phyloP scores from a whole-genome alignment of 2,329 filamentous ascomycete genomes.

The Emmonsiellopsis sp. region DNA sequence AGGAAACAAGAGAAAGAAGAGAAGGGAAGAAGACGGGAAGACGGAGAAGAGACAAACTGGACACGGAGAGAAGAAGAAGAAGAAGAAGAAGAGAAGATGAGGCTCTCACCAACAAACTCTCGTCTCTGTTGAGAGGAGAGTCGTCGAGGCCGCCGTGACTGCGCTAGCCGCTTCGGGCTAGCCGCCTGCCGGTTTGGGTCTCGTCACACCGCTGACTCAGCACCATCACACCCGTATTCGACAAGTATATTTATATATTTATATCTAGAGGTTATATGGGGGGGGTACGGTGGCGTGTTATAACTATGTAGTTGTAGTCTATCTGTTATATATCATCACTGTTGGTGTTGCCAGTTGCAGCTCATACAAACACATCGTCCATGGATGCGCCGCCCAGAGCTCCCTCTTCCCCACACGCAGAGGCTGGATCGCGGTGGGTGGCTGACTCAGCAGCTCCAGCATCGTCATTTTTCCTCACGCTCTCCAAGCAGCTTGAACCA shows the following conservation, averaged over 20 bases:
- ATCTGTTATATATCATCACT: too few relatives aligned
- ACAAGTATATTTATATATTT: too few relatives aligned
- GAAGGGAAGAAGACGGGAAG: neutral
- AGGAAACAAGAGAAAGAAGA: neutral
- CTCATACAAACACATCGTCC: too few relatives aligned
- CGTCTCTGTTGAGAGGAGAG: too few relatives aligned
- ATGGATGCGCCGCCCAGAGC: too few relatives aligned
- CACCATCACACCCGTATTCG: neutral
- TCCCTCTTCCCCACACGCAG: too few relatives aligned
- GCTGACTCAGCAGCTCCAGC: neutral
- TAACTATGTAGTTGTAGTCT: too few relatives aligned
- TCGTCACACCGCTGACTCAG: neutral
- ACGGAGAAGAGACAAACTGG: conserved; percentile 9
- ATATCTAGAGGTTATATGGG: too few relatives aligned
- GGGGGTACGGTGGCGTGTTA: too few relatives aligned
- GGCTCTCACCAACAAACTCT: neutral
- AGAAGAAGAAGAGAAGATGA: conserved; percentile 2
- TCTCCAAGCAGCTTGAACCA: too few relatives aligned
- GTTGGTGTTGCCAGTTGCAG: too few relatives aligned
- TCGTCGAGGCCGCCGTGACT: neutral
- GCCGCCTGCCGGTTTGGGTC: neutral
- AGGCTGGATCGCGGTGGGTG: neutral
- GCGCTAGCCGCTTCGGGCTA: neutral
- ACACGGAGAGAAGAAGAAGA: conserved; percentile 2
- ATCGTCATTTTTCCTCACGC: too few relatives aligned